phyloP scores from a whole-genome alignment of 2,329 filamentous ascomycete species.

The Myriosclerotinia scirpicola region DNA sequence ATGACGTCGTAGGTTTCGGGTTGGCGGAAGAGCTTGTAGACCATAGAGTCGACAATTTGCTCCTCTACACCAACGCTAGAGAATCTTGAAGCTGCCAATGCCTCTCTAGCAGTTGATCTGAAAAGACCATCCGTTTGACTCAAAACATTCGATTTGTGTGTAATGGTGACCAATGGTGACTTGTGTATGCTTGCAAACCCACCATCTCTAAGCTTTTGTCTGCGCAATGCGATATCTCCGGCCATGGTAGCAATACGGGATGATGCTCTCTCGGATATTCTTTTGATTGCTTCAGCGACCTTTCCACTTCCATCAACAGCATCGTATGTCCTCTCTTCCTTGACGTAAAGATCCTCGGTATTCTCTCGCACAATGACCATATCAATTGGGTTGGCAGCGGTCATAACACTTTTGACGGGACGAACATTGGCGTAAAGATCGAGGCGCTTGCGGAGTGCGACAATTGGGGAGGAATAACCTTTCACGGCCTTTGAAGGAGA shows the following conservation, averaged over 20 bases:
- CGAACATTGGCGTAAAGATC: slow-evolving; percentile 97
- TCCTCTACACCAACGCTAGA: slow-evolving; percentile 73
- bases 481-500: slow-evolving; percentile 87
- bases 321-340: slow-evolving; percentile 84
- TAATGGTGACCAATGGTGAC: slow-evolving; percentile 83
- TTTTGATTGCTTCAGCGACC: slow-evolving; percentile 96
- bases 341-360: slow-evolving; percentile 91
- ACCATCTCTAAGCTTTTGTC: slow-evolving; percentile 73
- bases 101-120: slow-evolving; percentile 73
- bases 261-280: slow-evolving; percentile 83
- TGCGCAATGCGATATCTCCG: slow-evolving; percentile 85
- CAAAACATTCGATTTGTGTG: slow-evolving; percentile 97
- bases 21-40: slow-evolving; percentile 98
- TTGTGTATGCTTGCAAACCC: slow-evolving; percentile 61
- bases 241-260: slow-evolving; percentile 89
- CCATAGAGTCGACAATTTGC: slow-evolving; percentile 99
- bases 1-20: slow-evolving; percentile 96
- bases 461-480: slow-evolving; percentile 87
- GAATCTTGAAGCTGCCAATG: slow-evolving; percentile 68
- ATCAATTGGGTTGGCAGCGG: slow-evolving; percentile 65
- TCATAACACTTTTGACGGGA: slow-evolving; percentile 81
- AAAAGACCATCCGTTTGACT: slow-evolving; percentile 96
- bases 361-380: slow-evolving; percentile 99
- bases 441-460: slow-evolving; percentile 91
- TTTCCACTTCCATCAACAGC: slow-evolving; percentile 68